phyloP scores from a whole-genome alignment of 345 rosid genomes.

The Capsella bursapastoris region DNA sequence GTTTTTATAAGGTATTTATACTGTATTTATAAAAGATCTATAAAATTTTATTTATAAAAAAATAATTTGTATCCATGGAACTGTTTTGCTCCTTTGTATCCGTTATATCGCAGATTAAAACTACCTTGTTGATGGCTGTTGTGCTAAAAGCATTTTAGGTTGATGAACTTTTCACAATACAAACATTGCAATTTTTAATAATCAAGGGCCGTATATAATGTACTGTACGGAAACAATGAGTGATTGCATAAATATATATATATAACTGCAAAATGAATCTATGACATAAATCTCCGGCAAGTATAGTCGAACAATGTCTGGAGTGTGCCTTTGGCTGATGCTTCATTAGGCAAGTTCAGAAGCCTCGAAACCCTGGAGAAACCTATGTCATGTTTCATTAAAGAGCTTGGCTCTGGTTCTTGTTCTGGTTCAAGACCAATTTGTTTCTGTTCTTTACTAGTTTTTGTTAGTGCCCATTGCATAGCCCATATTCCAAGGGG shows the following conservation, averaged over 20 bases:
- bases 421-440: constrained; percentile 44
- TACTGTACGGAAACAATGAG: constrained; percentile 5
- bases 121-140: too few species aligned
- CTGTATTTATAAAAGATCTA: too few species aligned
- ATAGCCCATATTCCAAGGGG: constrained; percentile 94
- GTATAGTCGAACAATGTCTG: constrained; percentile 71
- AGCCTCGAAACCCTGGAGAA: constrained; percentile 72
- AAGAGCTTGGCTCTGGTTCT: constrained; percentile 44
- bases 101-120: too few species aligned
- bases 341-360: constrained; percentile 61
- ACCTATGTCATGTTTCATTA: constrained; percentile 53
- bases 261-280: constrained; percentile 28
- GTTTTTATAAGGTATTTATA: too few species aligned
- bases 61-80: too few species aligned
- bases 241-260: background rate
- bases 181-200: too few species aligned
- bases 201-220: background rate
- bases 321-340: constrained; percentile 48
- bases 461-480: constrained; percentile 84
- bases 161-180: too few species aligned
- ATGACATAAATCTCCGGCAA: constrained; percentile 56
- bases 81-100: too few species aligned
- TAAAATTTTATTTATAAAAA: too few species aligned
- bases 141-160: too few species aligned
- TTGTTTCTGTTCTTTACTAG: constrained; percentile 44